Conservation (phyloP, 2,329 filamentous ascomycete genomes). For the Aspergillus terreus region DNA sequence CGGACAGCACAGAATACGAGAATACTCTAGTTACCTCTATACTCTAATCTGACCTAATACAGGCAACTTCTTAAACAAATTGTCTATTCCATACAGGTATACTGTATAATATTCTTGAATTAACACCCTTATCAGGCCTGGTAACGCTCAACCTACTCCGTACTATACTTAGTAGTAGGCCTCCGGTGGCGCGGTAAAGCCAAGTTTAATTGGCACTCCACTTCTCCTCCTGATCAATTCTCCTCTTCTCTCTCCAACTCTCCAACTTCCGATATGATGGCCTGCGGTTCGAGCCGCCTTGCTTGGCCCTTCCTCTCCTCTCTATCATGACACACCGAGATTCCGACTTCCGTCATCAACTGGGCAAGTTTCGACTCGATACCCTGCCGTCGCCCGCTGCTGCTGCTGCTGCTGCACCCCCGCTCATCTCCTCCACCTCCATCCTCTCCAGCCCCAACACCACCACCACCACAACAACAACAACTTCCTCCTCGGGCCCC, state of each 20-base stretch:
- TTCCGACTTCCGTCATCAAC: slow-evolving; percentile 20
- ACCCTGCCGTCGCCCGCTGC: slow-evolving; percentile 5
- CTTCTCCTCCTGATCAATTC: not conserved
- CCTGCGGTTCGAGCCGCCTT: slow-evolving; percentile 28
- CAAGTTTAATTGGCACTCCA: not conserved
- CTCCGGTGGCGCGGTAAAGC: too few relatives aligned
- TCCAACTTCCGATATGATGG: slow-evolving; percentile 17
- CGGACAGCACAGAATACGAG: too few relatives aligned
- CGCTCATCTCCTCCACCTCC: slow-evolving; percentile 5
- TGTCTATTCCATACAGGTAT: too few relatives aligned
- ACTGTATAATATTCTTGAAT: too few relatives aligned
- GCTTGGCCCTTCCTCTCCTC: slow-evolving; percentile 12
- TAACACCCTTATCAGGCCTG: too few relatives aligned
- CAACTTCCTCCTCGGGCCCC: not conserved
- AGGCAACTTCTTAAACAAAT: too few relatives aligned
- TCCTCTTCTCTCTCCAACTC: not conserved
- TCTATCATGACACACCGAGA: slow-evolving; percentile 20
- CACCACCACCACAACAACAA: not conserved
- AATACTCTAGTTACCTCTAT: too few relatives aligned
- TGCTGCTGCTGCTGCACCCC: not conserved
- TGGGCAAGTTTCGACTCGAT: slow-evolving; percentile 21
- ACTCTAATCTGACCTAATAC: too few relatives aligned
- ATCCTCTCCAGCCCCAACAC: slow-evolving; percentile 5
- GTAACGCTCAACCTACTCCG: too few relatives aligned
- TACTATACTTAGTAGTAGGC: too few relatives aligned